phyloP scores from a whole-genome alignment of 164 flowering plant species.

The Chimonanthus salicifolius region DNA sequence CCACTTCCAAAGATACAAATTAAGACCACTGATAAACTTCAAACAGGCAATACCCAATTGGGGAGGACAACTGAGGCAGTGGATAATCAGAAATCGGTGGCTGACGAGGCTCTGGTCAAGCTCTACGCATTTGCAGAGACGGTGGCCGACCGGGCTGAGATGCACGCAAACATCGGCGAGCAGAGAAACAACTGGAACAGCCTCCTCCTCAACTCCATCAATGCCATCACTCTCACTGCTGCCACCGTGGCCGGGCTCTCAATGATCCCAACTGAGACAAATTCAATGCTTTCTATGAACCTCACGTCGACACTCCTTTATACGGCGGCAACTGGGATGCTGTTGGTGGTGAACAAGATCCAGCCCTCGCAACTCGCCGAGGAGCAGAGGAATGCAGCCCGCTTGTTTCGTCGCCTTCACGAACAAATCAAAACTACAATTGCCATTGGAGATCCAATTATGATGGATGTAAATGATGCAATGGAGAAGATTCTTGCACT shows the following conservation, averaged over 20 bases:
- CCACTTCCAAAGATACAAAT: conserved; percentile 18
- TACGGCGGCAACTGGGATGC: conserved; percentile 48
- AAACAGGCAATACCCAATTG: conserved; percentile 1
- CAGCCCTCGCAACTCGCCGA: conserved; percentile 75
- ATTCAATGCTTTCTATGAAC: conserved; percentile 31
- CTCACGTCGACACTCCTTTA: conserved; percentile 37
- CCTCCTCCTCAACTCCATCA: conserved; percentile 37
- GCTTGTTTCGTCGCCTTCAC: conserved; percentile 50
- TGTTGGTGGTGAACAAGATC: conserved; percentile 51
- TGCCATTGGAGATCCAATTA: conserved; percentile 20
- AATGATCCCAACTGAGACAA: conserved; percentile 14
- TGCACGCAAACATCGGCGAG: conserved; percentile 43
- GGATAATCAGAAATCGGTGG: background rate
- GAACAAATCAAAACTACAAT: conserved; percentile 31
- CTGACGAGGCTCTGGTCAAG: conserved; percentile 16
- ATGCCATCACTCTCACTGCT: conserved; percentile 38
- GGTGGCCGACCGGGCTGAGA: conserved; percentile 36
- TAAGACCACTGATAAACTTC: conserved; percentile 12
- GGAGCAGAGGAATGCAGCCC: conserved; percentile 58
- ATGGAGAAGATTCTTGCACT: conserved; percentile 40
- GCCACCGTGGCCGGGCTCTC: conserved; percentile 45
- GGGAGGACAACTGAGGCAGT: background rate
- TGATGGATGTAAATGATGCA: conserved; percentile 33
- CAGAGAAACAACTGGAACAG: conserved; percentile 51
- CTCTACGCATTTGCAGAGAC: conserved; percentile 32